Conservation (phyloP, 116 monocot genomes). For the Iris pallida region DNA sequence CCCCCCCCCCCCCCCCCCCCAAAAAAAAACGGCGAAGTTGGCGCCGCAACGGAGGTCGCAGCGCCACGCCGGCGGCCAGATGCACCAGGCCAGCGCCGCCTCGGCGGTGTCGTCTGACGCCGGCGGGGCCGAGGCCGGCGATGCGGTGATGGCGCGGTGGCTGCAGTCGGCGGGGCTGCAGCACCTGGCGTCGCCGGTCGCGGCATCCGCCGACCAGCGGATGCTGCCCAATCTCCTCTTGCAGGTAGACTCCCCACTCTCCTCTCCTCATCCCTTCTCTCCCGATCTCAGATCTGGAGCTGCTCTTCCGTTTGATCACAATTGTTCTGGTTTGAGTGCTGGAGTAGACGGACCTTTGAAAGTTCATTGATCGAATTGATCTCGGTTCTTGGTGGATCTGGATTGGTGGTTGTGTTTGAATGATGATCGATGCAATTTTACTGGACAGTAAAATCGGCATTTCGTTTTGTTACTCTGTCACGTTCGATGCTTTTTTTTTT, state of each 20-base stretch:
- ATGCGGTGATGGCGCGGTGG: slow-evolving; percentile 82
- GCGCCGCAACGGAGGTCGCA: slow-evolving; percentile 88
- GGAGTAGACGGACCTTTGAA: too few species aligned
- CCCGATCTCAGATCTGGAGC: not conserved
- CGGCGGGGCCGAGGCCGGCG: slow-evolving; percentile 38
- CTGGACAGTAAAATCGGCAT: too few species aligned
- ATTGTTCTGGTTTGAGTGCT: too few species aligned
- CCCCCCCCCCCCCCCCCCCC: too few species aligned
- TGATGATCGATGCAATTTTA: too few species aligned
- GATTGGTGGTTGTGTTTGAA: not conserved
- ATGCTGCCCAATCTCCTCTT: slow-evolving; percentile 43
- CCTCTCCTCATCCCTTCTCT: too few species aligned
- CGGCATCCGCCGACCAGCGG: slow-evolving; percentile 37
- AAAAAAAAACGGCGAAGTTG: slow-evolving; percentile 45
- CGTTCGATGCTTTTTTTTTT: too few species aligned
- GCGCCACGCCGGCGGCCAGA: slow-evolving; percentile 50
- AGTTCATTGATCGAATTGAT: not conserved
- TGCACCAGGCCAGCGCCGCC: slow-evolving; percentile 28
- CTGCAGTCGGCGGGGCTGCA: slow-evolving; percentile 80
- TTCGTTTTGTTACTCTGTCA: too few species aligned
- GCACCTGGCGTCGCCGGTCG: slow-evolving; percentile 55
- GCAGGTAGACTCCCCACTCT: slow-evolving; percentile 29
- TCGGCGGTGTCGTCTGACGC: slow-evolving; percentile 26
- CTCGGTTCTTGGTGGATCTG: not conserved
- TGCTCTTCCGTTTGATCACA: slow-evolving; percentile 6